Evolutionary conservation across 2,329 filamentous ascomycete genomes (phyloP).

Genomic region (Xylaria sp.): DNA sequence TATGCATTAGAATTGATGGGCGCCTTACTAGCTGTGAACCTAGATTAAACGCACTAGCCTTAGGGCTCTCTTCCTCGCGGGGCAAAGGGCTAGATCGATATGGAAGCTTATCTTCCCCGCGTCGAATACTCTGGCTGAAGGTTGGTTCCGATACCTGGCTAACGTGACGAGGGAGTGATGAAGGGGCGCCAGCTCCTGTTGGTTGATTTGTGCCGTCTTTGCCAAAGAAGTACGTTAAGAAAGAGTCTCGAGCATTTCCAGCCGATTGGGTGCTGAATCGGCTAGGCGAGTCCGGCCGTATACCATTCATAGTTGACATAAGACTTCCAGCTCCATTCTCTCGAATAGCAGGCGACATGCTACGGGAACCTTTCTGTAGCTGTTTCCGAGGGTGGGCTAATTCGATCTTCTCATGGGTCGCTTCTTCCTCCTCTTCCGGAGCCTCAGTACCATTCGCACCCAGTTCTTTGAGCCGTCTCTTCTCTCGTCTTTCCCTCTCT

Average conservation of each 20-base stretch:
- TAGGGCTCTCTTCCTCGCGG: slow-evolving; percentile 54
- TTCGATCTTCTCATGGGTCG: slow-evolving; percentile 64
- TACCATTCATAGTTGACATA: slow-evolving; percentile 74
- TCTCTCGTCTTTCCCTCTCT: slow-evolving; percentile 87
- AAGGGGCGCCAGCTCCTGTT: slow-evolving; percentile 55
- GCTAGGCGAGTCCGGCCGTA: slow-evolving; percentile 70
- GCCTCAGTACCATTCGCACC: slow-evolving; percentile 80
- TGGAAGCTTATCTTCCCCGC: slow-evolving; percentile 69
- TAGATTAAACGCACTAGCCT: slow-evolving; percentile 53
- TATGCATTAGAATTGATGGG: slow-evolving; percentile 18
- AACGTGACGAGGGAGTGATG: slow-evolving; percentile 70
- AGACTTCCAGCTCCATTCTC: slow-evolving; percentile 73
- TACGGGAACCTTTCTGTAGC: slow-evolving; percentile 71
- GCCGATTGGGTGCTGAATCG: slow-evolving; percentile 69
- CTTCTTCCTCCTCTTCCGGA: slow-evolving; percentile 74
- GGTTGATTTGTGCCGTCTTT: slow-evolving; percentile 79
- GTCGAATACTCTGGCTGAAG: slow-evolving; percentile 84
- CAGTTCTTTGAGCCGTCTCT: slow-evolving; percentile 83
- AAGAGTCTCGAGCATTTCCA: slow-evolving; percentile 83
- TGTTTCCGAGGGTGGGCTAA: slow-evolving; percentile 71
- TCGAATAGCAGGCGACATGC: slow-evolving; percentile 83
- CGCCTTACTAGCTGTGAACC: slow-evolving; percentile 70
- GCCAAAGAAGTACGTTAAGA: slow-evolving; percentile 98
- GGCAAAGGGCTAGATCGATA: slow-evolving; percentile 60
- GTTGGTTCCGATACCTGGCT: slow-evolving; percentile 83